Conservation (phyloP, 2,329 filamentous ascomycete species). For the Pseudogymnoascus sp. region DNA sequence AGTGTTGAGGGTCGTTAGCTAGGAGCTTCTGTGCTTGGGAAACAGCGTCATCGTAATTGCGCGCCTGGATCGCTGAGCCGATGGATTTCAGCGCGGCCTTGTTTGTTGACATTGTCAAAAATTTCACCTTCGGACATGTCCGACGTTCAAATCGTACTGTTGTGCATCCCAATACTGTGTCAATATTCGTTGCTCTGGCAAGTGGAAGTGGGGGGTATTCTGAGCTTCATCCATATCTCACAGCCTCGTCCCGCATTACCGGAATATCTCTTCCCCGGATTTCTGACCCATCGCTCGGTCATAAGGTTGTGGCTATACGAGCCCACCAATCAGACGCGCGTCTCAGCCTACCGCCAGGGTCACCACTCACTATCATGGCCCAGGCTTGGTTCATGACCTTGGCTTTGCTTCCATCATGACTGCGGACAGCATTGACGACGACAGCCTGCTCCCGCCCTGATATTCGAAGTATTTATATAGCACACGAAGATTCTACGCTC, state of each 20-base stretch:
- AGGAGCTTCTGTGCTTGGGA: conserved; percentile 61
- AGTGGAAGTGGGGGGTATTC: background rate
- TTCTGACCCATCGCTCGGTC: background rate
- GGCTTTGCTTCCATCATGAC: background rate
- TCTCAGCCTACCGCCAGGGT: conserved; percentile 1
- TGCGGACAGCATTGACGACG: background rate
- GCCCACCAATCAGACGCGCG: background rate
- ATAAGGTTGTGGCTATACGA: background rate
- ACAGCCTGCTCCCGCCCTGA: background rate
- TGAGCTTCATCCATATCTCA: conserved; percentile 6
- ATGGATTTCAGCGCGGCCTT: conserved; percentile 73
- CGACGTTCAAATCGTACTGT: background rate
- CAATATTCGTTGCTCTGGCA: background rate
- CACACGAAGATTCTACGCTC: background rate
- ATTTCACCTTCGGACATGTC: background rate
- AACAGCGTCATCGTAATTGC: conserved; percentile 70
- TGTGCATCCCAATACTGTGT: background rate
- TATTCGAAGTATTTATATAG: background rate
- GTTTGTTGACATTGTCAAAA: conserved; percentile 23
- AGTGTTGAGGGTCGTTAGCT: conserved; percentile 64
- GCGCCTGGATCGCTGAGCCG: conserved; percentile 65
- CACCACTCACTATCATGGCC: background rate
- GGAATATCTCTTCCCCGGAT: conserved; percentile 8
- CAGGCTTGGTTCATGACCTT: background rate
- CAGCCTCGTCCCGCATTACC: conserved; percentile 2